These are phyloP conservation scores for Zymoseptoria pseudotritici DNA, from an alignment of 2,329 filamentous ascomycete genomes.

Conservation along the genomic window DNA sequence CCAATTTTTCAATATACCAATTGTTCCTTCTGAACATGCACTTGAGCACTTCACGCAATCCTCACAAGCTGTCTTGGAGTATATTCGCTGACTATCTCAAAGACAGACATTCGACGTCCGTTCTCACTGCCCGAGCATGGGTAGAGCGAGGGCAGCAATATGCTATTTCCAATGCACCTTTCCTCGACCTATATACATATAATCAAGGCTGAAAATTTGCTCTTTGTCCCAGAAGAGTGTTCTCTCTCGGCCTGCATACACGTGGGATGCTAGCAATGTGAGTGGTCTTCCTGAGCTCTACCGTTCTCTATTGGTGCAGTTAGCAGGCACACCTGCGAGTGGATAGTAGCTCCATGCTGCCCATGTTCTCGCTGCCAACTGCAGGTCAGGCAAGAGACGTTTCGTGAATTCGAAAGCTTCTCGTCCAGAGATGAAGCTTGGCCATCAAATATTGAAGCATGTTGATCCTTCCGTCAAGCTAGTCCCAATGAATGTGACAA, in stretches of 20 bases:
- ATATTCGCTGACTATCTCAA: neutral
- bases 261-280: too few relatives aligned
- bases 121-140: neutral
- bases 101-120: neutral
- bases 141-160: neutral
- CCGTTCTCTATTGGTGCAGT: too few relatives aligned
- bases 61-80: neutral
- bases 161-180: neutral
- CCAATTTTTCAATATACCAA: constrained; percentile 1
- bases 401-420: neutral
- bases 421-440: neutral
- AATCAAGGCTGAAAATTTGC: neutral
- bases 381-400: too few relatives aligned
- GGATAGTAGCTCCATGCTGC: too few relatives aligned
- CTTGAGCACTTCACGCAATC: neutral
- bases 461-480: neutral
- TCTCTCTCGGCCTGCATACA: too few relatives aligned
- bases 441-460: neutral
- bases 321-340: too few relatives aligned
- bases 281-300: too few relatives aligned
- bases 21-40: constrained; percentile 1
- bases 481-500: neutral
- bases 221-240: too few relatives aligned
- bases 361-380: too few relatives aligned
- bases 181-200: neutral